Percentiles rank a stretch among this genome's conserved stretches.
Conservation (phyloP, 75 land plant genomes). For the Cupressus sempervirens region DNA sequence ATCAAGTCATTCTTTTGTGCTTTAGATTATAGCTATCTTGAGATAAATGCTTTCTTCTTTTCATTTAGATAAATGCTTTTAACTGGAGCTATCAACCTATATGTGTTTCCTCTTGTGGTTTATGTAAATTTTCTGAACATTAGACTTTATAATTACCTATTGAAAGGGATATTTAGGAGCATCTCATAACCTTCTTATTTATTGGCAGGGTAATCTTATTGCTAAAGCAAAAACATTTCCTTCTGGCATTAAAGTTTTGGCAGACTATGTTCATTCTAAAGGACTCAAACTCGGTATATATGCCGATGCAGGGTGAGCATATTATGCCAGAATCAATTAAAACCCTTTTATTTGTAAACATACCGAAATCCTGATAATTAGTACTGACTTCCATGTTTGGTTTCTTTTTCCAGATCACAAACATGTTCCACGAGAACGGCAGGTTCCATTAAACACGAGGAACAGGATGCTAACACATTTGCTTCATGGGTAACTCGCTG, state of each 20-base stretch:
- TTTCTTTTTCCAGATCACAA: conserved; percentile 19
- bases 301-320: conserved; percentile 52
- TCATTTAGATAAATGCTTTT: not conserved
- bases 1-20: not conserved
- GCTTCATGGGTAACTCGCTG: conserved; percentile 62
- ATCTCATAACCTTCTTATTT: conserved; percentile 15
- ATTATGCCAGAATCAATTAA: not conserved
- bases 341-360: not conserved
- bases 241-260: conserved; percentile 53
- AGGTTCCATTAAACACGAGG: conserved; percentile 75
- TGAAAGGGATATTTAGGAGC: not conserved
- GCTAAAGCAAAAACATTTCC: conserved; percentile 33
- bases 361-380: not conserved
- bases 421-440: conserved; percentile 65
- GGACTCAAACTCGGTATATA: conserved; percentile 55
- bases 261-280: conserved; percentile 46
- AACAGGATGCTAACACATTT: conserved; percentile 78
- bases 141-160: not conserved
- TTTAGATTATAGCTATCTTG: too few relatives aligned
- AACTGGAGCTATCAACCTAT: too few relatives aligned
- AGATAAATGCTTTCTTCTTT: not conserved
- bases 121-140: not conserved
- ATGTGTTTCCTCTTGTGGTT: not conserved
- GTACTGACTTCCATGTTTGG: not conserved
- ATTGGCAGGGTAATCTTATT: conserved; percentile 28